Conservation (phyloP, 495 filamentous ascomycete species). For the Aspergillus incahuasiensis region DNA sequence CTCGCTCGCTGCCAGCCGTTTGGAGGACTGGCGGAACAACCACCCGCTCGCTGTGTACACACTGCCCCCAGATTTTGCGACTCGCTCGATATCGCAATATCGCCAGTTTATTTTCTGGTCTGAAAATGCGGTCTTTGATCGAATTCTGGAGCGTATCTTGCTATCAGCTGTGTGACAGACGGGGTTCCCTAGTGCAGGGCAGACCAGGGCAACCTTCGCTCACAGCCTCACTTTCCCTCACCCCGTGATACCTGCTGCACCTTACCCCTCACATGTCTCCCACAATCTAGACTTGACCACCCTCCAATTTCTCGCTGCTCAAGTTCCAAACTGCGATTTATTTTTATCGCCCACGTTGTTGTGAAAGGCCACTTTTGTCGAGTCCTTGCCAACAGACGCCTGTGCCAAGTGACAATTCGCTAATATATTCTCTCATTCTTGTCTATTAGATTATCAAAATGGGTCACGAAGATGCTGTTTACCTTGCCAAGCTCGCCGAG, state of each 20-base stretch:
- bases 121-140: not conserved
- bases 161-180: slow-evolving; percentile 8
- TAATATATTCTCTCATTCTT: slow-evolving; percentile 4
- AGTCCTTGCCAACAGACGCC: not conserved
- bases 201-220: slow-evolving; percentile 14
- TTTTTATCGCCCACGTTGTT: slow-evolving; percentile 4
- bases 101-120: not conserved
- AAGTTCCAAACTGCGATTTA: slow-evolving; percentile 1
- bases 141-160: slow-evolving; percentile 1
- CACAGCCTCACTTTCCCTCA: slow-evolving; percentile 22
- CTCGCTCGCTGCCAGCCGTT: slow-evolving; percentile 18
- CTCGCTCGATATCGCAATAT: not conserved
- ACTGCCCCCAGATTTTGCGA: slow-evolving; percentile 13
- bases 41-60: not conserved
- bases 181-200: slow-evolving; percentile 8
- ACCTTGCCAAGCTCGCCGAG: slow-evolving; percentile 99
- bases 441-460: slow-evolving; percentile 55
- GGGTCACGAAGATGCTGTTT: slow-evolving; percentile 99
- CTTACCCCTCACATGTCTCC: slow-evolving; percentile 17
- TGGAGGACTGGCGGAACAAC: slow-evolving; percentile 13
- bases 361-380: not conserved
- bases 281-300: not conserved
- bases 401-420: not conserved
- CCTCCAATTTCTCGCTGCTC: not conserved
- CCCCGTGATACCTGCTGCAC: slow-evolving; percentile 18